Evolutionary conservation across 2,329 filamentous ascomycete genomes (phyloP), one percentile per base, ranked within the genome.

Genomic region (Aspergillus sergii): DNA sequence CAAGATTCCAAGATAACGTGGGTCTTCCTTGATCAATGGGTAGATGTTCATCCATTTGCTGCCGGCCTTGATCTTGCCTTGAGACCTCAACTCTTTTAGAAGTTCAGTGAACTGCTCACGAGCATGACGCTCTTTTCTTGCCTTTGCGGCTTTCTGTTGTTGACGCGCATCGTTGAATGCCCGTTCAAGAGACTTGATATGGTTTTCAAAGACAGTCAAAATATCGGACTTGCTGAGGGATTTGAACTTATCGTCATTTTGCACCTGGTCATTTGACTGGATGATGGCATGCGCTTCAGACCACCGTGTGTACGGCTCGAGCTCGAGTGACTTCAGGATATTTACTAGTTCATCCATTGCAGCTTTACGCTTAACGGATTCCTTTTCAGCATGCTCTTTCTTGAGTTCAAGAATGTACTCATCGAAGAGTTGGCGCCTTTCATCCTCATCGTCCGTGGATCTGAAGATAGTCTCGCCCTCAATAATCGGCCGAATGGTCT

Each of bases 261-360:
- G 88, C 76, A 96, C 93, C 67, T 88, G 89, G 66, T 89, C 85
- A 75, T 91, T 92, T 59, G 88, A 87, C 73, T 92, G 88, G 71
- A 99, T 91, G 72, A 91, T 87, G 68, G 88, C 86, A 77, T 96
- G 92, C 54, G 93, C 95, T 72, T 97, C 92, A 59, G 91, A 88
- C 96, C 96, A 99, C 69, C 93, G 90, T 45, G 94, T 97, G 77
- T 97, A 97, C 2, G 94, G 92, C 75, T 97, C 94, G 64, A 97
- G 83, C 71, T 95, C 87, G 58, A 99, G 85, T 69, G 88, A 88
- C 56, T 91, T 89, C 48, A 99, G 81, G 62, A 98, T 85, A 45
- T 88, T 87, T 59, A 91, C 87, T 51, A 99, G 85, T 50, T 94
- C 91, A 70, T 94, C 91, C 83, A 96, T 90, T 55, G 94, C 95